phyloP scores from a whole-genome alignment of 2,329 filamentous ascomycete genomes.

The Talaromyces albobiverticillius region DNA sequence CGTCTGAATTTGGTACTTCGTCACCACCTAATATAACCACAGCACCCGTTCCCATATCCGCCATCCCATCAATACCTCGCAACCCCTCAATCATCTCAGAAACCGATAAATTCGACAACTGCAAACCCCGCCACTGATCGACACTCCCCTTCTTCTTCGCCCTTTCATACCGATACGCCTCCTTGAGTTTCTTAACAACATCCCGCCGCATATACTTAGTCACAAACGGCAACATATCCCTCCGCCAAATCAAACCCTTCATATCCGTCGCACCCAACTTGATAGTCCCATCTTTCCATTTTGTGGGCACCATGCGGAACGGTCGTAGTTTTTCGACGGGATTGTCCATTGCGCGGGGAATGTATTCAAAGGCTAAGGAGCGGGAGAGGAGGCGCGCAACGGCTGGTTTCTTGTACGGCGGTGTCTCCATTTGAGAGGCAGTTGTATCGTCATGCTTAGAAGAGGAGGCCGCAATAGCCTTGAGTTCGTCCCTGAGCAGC shows the following conservation, averaged over 20 bases:
- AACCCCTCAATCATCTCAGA: conserved; percentile 2
- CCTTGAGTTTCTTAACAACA: conserved; percentile 35
- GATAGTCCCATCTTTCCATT: not conserved
- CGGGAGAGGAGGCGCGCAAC: not conserved
- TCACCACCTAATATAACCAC: conserved; percentile 10
- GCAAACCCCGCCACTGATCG: conserved; percentile 9
- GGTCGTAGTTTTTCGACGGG: no score
- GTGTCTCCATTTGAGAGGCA: not conserved
- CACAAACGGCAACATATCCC: conserved; percentile 47
- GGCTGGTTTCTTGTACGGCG: not conserved
- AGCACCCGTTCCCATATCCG: conserved; percentile 10
- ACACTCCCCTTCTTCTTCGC: not conserved
- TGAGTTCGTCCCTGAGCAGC: conserved; percentile 30
- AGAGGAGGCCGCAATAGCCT: not conserved
- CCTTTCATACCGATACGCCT: conserved; percentile 21
- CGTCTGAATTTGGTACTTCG: not conserved
- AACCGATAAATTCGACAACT: conserved; percentile 1
- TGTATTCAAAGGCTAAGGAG: not conserved
- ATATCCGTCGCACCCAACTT: conserved; percentile 24
- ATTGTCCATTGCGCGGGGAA: not conserved
- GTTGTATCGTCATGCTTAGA: not conserved
- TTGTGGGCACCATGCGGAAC: no score
- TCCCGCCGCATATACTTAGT: conserved; percentile 35
- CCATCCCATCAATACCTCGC: conserved; percentile 8
- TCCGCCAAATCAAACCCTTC: conserved; percentile 42